Conservation (phyloP, 257 asterid genomes). For the Rehmannia glutinosa region DNA sequence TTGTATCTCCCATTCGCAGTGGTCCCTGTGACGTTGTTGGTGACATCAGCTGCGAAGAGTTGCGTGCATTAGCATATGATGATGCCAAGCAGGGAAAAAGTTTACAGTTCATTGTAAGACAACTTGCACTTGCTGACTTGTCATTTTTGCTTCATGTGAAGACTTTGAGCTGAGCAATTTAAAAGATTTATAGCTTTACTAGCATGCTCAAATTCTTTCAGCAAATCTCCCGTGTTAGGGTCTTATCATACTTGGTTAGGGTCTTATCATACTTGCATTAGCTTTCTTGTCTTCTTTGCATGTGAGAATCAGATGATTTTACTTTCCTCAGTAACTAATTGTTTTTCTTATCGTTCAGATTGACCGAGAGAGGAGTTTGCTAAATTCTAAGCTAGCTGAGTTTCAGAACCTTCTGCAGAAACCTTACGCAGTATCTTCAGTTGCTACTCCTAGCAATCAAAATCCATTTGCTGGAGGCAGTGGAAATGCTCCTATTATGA, state of each 20-base stretch:
- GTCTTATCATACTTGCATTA: conserved; percentile 9
- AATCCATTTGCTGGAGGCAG: conserved; percentile 36
- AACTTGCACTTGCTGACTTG: conserved; percentile 15
- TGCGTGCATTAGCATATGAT: conserved; percentile 84
- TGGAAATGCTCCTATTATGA: conserved; percentile 25
- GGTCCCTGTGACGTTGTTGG: conserved; percentile 87
- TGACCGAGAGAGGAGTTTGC: conserved; percentile 69
- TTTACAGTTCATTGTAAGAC: conserved; percentile 73
- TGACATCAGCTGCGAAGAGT: conserved; percentile 82
- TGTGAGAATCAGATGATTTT: neutral
- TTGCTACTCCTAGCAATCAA: conserved; percentile 42
- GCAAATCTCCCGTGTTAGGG: neutral
- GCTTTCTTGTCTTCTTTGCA: conserved; percentile 7
- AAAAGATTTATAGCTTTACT: neutral
- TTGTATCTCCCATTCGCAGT: conserved; percentile 39
- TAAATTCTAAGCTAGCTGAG: conserved; percentile 64
- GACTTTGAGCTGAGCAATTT: neutral
- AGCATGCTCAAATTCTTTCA: neutral
- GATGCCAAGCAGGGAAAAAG: conserved; percentile 69
- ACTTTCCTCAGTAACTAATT: conserved; percentile 14
- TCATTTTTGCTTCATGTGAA: conserved; percentile 6
- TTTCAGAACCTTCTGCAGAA: conserved; percentile 61
- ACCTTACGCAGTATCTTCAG: conserved; percentile 35
- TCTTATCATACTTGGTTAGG: conserved; percentile 10
- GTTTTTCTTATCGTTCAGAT: conserved; percentile 45